Base-by-base conservation (phyloP, 2,329 filamentous ascomycete species). In the Fusarium austroafricanum region DNA sequence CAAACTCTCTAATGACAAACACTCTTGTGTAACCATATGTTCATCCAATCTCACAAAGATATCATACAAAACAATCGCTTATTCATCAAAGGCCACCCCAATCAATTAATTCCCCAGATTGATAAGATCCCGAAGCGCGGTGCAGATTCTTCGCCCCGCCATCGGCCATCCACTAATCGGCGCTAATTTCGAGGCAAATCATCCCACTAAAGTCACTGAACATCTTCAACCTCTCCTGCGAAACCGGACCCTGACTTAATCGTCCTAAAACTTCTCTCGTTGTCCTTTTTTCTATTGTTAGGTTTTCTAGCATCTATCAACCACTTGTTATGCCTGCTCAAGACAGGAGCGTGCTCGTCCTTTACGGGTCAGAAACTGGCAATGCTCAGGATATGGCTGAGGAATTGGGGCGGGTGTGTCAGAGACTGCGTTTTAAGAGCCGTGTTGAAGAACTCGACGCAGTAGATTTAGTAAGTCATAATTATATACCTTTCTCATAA, bases 361-460 rank as follows among this genome's bases (percentile, higher is more conserved):
- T 97, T 33, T 99, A 97, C 80, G 96, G 93, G 55, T 96, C 95
- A 38, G 96, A 99, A 82, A 98, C 94, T 21, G 96, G 96, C 57
- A 97, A 96, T 75, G 91, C 93, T 55, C 92, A 97, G 79, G 95
- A 98, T 79, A 88, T 95, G 67, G 95, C 96, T 20, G 90, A 93
- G 74, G 93, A 97, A 77, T 82, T 98, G 65, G 92, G 90, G 38
- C 85, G 89, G 39, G 79, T 92, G 68, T 86, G 89, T 35, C 89
- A 95, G 79, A 87, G 95, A 31, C 81, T 97, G 59, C 92, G 89
- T 73, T 97, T 98, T 78, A 79, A 86, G 65, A 92, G 90, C 21
- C 85, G 87, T 51, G 88, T 97, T 23, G 87, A 89, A 57, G 93
- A 94, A 77, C 87, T 98, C 79, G 89, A 97, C 75, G 84, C 85